Percentiles rank a stretch among this genome's conserved stretches.
phyloP scores from a whole-genome alignment of 352 stramenopile genomes.

The Phytophthora macrochlamydospora region DNA sequence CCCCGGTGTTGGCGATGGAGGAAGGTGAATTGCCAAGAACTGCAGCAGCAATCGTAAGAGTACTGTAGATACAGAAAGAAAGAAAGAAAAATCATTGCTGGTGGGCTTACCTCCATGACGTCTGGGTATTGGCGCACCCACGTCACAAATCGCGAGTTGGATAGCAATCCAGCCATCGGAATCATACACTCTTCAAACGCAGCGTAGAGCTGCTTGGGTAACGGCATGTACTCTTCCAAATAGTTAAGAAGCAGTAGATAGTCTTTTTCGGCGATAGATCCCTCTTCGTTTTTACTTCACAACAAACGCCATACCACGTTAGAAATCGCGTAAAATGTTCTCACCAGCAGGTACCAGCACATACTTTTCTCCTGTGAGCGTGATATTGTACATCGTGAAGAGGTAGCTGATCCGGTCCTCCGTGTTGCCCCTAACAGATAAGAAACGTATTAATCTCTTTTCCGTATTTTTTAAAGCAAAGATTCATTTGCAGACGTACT shows the following conservation, averaged over 20 bases:
- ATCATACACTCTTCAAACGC: conserved; percentile 81
- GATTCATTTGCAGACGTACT: conserved; percentile 44
- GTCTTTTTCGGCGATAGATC: conserved; percentile 70
- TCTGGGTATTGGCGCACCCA: conserved; percentile 76
- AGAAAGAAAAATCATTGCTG: not conserved
- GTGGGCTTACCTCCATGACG: conserved; percentile 59
- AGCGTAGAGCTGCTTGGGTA: conserved; percentile 80
- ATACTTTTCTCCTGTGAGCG: conserved; percentile 71
- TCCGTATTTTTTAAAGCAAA: too few species aligned
- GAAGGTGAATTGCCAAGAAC: conserved; percentile 57
- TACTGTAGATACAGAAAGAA: not conserved
- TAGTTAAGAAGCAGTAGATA: conserved; percentile 76
- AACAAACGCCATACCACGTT: not conserved
- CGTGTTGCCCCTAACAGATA: conserved; percentile 66
- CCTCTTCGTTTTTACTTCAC: conserved; percentile 48
- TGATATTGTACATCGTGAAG: conserved; percentile 87
- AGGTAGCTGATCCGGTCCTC: conserved; percentile 90
- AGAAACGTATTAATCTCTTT: too few species aligned
- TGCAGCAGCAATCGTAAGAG: conserved; percentile 15
- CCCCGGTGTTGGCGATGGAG: conserved; percentile 32
- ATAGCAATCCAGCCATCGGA: conserved; percentile 52
- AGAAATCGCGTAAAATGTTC: not conserved
- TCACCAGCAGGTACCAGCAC: conserved; percentile 5
- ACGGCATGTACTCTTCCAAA: conserved; percentile 56
- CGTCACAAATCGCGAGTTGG: conserved; percentile 69